Conservation (phyloP, 306 rosid genomes). For the Purshia tridentata region DNA sequence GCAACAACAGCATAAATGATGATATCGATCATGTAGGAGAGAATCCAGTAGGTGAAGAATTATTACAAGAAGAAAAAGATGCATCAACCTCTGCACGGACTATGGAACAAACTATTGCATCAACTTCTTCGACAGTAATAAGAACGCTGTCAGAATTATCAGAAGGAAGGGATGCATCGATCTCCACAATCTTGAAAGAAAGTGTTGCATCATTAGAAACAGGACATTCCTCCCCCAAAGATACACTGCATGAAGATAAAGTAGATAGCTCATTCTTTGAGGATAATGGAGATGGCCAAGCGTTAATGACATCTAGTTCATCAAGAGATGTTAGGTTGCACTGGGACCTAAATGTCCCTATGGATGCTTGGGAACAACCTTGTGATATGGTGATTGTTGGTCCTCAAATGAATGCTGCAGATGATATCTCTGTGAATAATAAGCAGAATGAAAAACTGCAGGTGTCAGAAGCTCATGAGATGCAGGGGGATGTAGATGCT, state of each 20-base stretch:
- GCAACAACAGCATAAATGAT: constrained; percentile 31
- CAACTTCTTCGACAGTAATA: not conserved
- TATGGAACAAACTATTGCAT: not conserved
- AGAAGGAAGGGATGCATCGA: constrained; percentile 5
- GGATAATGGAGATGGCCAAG: not conserved
- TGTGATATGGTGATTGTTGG: constrained; percentile 12
- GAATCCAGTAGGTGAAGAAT: constrained; percentile 12
- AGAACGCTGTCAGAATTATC: not conserved
- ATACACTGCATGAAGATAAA: constrained; percentile 8
- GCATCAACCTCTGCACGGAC: constrained; percentile 11
- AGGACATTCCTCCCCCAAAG: not conserved
- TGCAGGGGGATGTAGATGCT: constrained; percentile 2
- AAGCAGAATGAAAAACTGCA: constrained; percentile 10
- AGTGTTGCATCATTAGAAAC: constrained; percentile 13
- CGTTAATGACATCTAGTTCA: constrained; percentile 16
- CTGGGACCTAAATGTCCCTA: constrained; percentile 41
- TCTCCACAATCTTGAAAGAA: constrained; percentile 10
- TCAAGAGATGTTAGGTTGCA: constrained; percentile 35
- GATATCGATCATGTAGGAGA: constrained; percentile 7
- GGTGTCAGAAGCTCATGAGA: constrained; percentile 18
- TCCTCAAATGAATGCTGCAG: constrained; percentile 19
- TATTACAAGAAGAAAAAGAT: constrained; percentile 1
- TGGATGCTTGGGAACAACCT: constrained; percentile 43
- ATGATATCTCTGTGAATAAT: not conserved
- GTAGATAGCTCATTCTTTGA: constrained; percentile 1